Base-by-base conservation (phyloP, 441 rosid genomes). In the Croton laevigatus region DNA sequence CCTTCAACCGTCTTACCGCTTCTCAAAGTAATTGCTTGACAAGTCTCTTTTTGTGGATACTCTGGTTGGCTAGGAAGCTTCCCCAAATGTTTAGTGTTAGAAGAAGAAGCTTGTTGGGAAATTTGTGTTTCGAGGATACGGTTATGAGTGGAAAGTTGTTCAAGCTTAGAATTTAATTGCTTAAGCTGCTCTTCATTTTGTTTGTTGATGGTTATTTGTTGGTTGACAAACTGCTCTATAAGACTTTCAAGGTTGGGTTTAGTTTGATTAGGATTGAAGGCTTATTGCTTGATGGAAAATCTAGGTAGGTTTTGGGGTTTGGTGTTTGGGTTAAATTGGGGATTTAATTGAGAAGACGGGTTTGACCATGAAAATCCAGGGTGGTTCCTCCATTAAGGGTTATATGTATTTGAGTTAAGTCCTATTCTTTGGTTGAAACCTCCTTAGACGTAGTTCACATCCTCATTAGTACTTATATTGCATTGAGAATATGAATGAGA, bases 11-110 rank as follows among this genome's bases (percentile, higher is more conserved):
- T n/a, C n/a, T 52, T 52, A 52, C 11, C 8, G 22, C 8, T 20
- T 10, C 59, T 19, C 22, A 54, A 54, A 20, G 59, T 54, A 20
- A 54, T 54, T 54, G 59, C 59, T 54, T 54, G 59, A 54, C 59
- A 54, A 54, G 32, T 54, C 57, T 52, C 57, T 3, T 52, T 52
- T 4, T 1, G 6, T 4, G 57, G 3, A 16, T 4, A 52, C n/a
- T 54, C 10, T 3, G 10, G 32, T 54, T 54, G 59, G 32, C 32
- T 19, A 7, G 32, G 59, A 5, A 54, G 11, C 11, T 54, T 54
- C 22, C 23, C 59, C 23, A 54, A 17, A 3, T 11, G 32, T 20
- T 20, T 54, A 3, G 3, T 1, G 22, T 5, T 54, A n/a, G n/a
- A n/a, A 1, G 11, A 19, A 54, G 49, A 54, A 10, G 59, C 27